Conservation (phyloP, 768 basidiomycete species). For the Sporobolomyces pararoseus region DNA sequence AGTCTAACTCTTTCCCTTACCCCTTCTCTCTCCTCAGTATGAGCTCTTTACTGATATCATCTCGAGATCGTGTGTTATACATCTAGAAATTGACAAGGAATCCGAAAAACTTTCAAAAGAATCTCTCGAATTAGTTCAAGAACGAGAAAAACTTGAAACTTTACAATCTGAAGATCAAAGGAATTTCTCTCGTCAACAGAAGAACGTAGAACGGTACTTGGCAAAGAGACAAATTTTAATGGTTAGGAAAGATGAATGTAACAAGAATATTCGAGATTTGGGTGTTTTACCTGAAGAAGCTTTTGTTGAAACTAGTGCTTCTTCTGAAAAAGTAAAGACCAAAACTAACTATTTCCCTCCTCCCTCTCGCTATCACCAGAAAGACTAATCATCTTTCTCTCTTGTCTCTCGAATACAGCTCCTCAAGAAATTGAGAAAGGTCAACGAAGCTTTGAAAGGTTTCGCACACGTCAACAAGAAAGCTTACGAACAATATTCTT, state of each 20-base stretch:
- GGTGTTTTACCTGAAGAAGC: conserved; percentile 97
- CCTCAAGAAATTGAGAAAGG: conserved; percentile 82
- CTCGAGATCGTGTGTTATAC: no score
- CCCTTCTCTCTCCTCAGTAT: background rate
- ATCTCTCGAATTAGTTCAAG: conserved; percentile 45
- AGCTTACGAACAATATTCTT: conserved; percentile 96
- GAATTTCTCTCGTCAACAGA: conserved; percentile 83
- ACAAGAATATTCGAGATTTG: conserved; percentile 88
- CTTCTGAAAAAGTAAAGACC: conserved; percentile 65
- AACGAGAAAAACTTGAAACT: conserved; percentile 69
- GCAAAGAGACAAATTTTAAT: conserved; percentile 83
- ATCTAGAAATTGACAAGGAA: conserved; percentile 52
- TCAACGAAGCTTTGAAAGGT: conserved; percentile 90
- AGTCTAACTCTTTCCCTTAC: conserved; percentile 45
- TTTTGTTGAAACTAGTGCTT: conserved; percentile 72
- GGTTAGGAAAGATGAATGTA: conserved; percentile 86
- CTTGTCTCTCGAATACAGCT: conserved; percentile 56
- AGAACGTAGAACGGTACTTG: conserved; percentile 89
- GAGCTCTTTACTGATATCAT: background rate
- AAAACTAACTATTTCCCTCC: conserved; percentile 45
- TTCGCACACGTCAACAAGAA: conserved; percentile 99
- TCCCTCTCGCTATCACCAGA: background rate
- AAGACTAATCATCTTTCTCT: no score
- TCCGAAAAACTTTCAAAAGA: conserved; percentile 31
- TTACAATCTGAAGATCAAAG: conserved; percentile 83